Percentiles rank a stretch among this genome's conserved stretches.
phyloP scores from a whole-genome alignment of 1,284 basidiomycete genomes.

The Gymnopus androsaceus region DNA sequence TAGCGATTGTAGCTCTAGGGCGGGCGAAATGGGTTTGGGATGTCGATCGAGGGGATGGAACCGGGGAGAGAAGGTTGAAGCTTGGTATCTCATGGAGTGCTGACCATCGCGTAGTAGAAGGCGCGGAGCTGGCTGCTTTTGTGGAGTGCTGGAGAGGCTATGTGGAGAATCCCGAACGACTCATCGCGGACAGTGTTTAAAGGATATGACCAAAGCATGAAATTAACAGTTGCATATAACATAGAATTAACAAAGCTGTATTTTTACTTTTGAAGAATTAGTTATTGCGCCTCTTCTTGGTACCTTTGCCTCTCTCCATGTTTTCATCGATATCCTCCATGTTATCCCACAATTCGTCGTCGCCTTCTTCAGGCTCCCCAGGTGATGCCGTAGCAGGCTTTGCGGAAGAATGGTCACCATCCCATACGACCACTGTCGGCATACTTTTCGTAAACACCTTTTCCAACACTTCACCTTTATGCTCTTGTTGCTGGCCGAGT shows the following conservation, averaged over 20 bases:
- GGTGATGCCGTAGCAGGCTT: slow-evolving; percentile 7
- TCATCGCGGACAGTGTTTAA: slow-evolving; percentile 66
- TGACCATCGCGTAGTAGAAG: slow-evolving; percentile 91
- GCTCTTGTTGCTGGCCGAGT: slow-evolving; percentile 54
- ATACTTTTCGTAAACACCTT: slow-evolving; percentile 69
- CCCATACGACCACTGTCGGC: slow-evolving; percentile 66
- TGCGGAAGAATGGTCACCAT: slow-evolving; percentile 25
- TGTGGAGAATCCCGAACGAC: slow-evolving; percentile 77
- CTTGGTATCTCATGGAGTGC: slow-evolving; percentile 85
- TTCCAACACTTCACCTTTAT: slow-evolving; percentile 67
- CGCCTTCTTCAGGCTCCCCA: slow-evolving; percentile 28
- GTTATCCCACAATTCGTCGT: slow-evolving; percentile 52
- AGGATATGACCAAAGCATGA: neutral
- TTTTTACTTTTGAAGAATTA: slow-evolving; percentile 4
- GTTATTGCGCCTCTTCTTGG: slow-evolving; percentile 2
- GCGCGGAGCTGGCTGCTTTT: slow-evolving; percentile 86
- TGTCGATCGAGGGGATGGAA: slow-evolving; percentile 42
- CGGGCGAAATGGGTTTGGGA: slow-evolving; percentile 84
- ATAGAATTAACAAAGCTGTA: neutral
- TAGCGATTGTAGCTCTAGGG: slow-evolving; percentile 90
- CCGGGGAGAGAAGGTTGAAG: slow-evolving; percentile 67
- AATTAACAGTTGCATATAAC: too few relatives aligned
- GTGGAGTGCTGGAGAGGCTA: slow-evolving; percentile 87
- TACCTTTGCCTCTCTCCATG: neutral
- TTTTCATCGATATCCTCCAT: slow-evolving; percentile 46